These are phyloP conservation scores for Fusarium penzigii DNA, from an alignment of 2,329 filamentous ascomycete genomes.

Conservation along the genomic window DNA sequence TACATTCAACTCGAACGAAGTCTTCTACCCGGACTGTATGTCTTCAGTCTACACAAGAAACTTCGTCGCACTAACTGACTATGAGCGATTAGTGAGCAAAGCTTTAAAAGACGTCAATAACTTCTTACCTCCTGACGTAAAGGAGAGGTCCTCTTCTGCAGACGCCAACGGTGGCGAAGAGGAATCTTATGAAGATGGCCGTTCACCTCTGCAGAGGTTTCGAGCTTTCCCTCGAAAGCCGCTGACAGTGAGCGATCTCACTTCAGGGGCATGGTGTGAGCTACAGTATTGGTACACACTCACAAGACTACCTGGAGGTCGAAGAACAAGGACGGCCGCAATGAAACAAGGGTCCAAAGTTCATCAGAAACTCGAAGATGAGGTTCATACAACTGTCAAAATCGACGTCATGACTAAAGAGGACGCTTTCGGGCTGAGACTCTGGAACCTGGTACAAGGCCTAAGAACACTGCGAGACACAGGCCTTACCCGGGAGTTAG, in stretches of 20 bases:
- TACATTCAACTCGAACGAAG: constrained; percentile 23
- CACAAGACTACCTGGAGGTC: constrained; percentile 68
- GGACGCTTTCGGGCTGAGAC: constrained; percentile 76
- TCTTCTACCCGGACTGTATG: constrained; percentile 57
- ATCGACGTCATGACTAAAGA: constrained; percentile 75
- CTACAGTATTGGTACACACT: constrained; percentile 90
- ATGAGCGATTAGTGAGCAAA: constrained; percentile 64
- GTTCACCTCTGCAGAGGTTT: constrained; percentile 73
- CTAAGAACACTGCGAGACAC: constrained; percentile 70
- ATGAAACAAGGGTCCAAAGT: constrained; percentile 83
- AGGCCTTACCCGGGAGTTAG: constrained; percentile 73
- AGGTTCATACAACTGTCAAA: constrained; percentile 76
- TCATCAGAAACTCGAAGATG: constrained; percentile 80
- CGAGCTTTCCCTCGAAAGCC: constrained; percentile 75
- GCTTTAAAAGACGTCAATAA: constrained; percentile 34
- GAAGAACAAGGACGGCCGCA: constrained; percentile 71
- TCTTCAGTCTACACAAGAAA: constrained; percentile 12
- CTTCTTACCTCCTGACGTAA: neutral
- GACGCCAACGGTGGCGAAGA: neutral
- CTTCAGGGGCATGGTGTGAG: constrained; percentile 93
- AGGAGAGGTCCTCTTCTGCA: no score
- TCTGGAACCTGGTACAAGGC: constrained; percentile 93
- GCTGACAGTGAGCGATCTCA: constrained; percentile 83
- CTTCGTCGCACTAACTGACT: constrained; percentile 57
- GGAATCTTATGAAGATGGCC: constrained; percentile 33